Evolutionary conservation across 2,329 filamentous ascomycete species (phyloP), one percentile per base, ranked within the genome.

Genomic region (Curvularia verruculosa): DNA sequence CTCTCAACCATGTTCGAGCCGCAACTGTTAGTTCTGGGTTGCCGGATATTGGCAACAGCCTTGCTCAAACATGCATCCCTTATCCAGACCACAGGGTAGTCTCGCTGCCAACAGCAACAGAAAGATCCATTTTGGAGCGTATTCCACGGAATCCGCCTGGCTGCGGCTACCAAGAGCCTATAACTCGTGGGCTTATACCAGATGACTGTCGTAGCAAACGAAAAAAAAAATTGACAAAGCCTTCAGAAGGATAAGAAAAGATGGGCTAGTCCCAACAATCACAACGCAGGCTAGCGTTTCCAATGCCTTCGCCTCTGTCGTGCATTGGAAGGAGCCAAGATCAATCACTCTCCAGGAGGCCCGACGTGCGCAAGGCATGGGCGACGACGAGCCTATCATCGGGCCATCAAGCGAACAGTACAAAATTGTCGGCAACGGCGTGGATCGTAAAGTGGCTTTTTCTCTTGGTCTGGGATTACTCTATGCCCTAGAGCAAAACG

Each of bases 401-500:
- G 90, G 90, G 0, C 67, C 52, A 0, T 72, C 82, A 0, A 9
- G 36, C 0, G 77, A 86, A 1, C 87, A 91, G 68, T 87, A 84
- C 77, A 84, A 82, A 52, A 85, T 91, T 19, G 80, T 93, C 0
- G 91, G 91, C 0, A 96, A 96, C 72, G 90, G 87, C 26, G 91
- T 96, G 0, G 85, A 90, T 2, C 79, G 90, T 8, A 84, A 85
- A 23, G 84, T 91, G 1, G 85, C 89, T 0, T 74, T 92, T 18
- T 85, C 86, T 0, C 71, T 92, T 1, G 91, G 91, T 0, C 67
- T 90, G 4, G 79, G 82, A 9, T 76, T 92, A 12, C 56, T 63
- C 6, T 29, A 57, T 12, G 66, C 66, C 0, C 19, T 63, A 1
- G 52, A 60, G 15, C 26, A 47, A 29, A 59, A 57, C 12, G 15